Percentiles rank a stretch among this genome's conserved stretches.
Evolutionary conservation across 1,139 yeast genomes (phyloP).

Genomic region (Zygotorulaspora mrakii): DNA sequence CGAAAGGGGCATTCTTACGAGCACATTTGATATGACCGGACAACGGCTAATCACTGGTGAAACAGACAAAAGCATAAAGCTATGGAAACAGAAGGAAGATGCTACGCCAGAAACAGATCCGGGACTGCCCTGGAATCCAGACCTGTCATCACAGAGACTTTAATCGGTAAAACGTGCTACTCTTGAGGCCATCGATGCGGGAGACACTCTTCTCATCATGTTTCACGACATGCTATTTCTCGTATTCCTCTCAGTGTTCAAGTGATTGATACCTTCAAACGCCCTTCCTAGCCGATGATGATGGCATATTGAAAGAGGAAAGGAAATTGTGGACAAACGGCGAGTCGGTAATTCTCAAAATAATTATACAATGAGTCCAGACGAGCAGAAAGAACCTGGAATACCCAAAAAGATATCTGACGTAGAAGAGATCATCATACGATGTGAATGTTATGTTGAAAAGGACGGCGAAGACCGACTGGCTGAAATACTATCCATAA

Average conservation of each 20-base stretch:
- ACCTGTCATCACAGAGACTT: conserved; percentile 30
- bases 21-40: conserved; percentile 78
- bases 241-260: too few relatives aligned
- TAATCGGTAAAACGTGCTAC: conserved; percentile 10
- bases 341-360: too few relatives aligned
- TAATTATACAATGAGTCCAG: conserved; percentile 17
- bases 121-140: conserved; percentile 47
- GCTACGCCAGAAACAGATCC: conserved; percentile 49
- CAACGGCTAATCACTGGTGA: conserved; percentile 79
- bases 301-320: too few relatives aligned
- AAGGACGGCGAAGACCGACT: conserved; percentile 76
- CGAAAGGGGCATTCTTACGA: conserved; percentile 66
- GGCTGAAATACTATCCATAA: conserved; percentile 83
- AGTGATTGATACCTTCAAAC: too few relatives aligned
- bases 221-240: too few relatives aligned
- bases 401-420: conserved; percentile 30
- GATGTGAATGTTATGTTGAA: conserved; percentile 75
- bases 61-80: conserved; percentile 81
- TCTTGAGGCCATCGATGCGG: too few relatives aligned
- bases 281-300: too few relatives aligned
- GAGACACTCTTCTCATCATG: too few relatives aligned
- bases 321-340: too few relatives aligned
- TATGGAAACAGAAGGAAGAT: conserved; percentile 63
- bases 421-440: conserved; percentile 55
- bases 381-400: conserved; percentile 25